These are phyloP conservation scores for Penicillium robsamsonii DNA, from an alignment of 495 filamentous ascomycete species.

Conservation along the genomic window DNA sequence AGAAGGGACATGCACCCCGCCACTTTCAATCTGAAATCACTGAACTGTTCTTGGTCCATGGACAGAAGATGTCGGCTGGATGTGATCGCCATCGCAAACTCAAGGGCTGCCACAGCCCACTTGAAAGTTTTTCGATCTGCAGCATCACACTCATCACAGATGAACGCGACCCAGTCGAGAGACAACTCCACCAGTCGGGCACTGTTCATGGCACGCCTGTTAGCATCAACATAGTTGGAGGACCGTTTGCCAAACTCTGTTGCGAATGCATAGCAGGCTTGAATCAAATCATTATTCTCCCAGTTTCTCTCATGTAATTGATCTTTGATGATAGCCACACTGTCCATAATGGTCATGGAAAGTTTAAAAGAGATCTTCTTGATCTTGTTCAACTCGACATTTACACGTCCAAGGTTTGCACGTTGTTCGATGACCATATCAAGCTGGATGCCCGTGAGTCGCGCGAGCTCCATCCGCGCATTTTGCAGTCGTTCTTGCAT, in stretches of 20 bases:
- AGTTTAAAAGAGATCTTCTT: constrained; percentile 94
- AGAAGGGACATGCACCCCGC: constrained; percentile 96
- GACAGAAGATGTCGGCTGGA: constrained; percentile 84
- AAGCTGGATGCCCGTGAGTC: constrained; percentile 73
- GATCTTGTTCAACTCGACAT: constrained; percentile 87
- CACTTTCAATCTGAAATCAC: constrained; percentile 76
- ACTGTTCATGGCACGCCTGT: constrained; percentile 93
- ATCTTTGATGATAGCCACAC: constrained; percentile 83
- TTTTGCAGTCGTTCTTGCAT: constrained; percentile 74
- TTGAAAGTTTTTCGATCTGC: constrained; percentile 95
- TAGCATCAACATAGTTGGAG: constrained; percentile 87
- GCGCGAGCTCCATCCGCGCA: constrained; percentile 72
- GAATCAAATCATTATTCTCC: constrained; percentile 92
- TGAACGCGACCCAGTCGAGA: constrained; percentile 95
- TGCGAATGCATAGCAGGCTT: constrained; percentile 98
- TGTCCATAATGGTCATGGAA: constrained; percentile 99
- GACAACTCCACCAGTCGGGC: constrained; percentile 88
- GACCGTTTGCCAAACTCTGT: constrained; percentile 97
- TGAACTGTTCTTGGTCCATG: constrained; percentile 83
- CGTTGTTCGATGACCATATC: constrained; percentile 87
- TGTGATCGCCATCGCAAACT: constrained; percentile 97
- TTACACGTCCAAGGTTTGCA: constrained; percentile 89
- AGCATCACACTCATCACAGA: constrained; percentile 93
- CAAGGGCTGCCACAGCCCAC: constrained; percentile 91
- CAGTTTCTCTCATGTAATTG: constrained; percentile 69